Base-by-base conservation (phyloP, 805 yeast genomes). In the Zygotorulaspora florentina region DNA sequence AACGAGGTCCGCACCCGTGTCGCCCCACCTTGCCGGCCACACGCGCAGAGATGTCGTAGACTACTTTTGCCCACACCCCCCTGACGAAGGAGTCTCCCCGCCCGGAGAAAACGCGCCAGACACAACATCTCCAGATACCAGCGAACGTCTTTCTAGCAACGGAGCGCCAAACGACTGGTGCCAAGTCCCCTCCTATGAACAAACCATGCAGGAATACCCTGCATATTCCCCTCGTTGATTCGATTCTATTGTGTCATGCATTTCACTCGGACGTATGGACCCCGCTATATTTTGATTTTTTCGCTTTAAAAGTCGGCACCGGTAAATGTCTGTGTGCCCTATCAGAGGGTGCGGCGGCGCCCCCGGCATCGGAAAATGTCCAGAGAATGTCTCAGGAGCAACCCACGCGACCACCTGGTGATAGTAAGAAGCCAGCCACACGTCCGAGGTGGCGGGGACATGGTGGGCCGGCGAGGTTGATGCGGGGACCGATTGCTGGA, bases 181-280 rank as follows among this genome's bases (percentile, higher is more conserved):
- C 23, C 39, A 37, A 41, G 50, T 43, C 17, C 51, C 51, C 30
- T 45, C 48, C 13, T 47, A 47, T 37, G 51, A 47, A 37, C 48
- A 47, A 27, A 46, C 45, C 34, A 35, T 42, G 48, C 47, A 39
- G 16, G 39, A 29, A 17, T 20, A 25, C 43, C 35, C 33, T 29
- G 28, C 41, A 26, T 30, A 29, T 28, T 30, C 18, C 13, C 35
- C 18, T 8, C 20, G 20, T 29, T 29, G 29, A 38, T n/a, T 26
- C 16, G 43, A 25, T 13, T 7, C 16, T 23, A 28, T 38, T 30
- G 27, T 25, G 17, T 15, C 29, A 2, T 12, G 13, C 3, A 15
- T 16, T 26, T 6, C 13, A 26, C 33, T 20, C 40, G 29, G 40
- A 37, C 28, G 17, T 15, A 23, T 18, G 40, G 16, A 25, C 23